Evolutionary conservation across 179 eudicot species (phyloP).

Genomic region (Beta lomatogona): DNA sequence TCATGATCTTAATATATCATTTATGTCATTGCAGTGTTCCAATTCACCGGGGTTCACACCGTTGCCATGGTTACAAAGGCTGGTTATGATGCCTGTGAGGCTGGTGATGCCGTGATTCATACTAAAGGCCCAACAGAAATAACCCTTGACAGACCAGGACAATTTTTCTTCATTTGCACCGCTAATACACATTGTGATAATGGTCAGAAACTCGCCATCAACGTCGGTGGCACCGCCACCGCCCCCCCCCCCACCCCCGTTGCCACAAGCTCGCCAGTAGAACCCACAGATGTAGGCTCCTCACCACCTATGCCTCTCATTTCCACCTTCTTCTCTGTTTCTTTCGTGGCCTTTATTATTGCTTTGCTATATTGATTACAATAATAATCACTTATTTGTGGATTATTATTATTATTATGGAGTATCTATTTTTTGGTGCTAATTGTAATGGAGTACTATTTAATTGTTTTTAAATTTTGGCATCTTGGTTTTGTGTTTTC

Average conservation of each 20-base stretch:
- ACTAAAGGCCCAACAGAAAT: constrained; percentile 15
- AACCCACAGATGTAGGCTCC: neutral
- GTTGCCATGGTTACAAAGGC: constrained; percentile 23
- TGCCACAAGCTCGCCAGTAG: neutral
- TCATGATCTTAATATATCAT: no score
- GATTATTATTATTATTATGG: neutral
- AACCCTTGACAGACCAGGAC: constrained; percentile 26
- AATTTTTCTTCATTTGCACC: constrained; percentile 38
- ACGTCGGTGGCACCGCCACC: neutral
- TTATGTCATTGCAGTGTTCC: constrained; percentile 21
- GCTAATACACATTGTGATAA: constrained; percentile 25
- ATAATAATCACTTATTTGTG: neutral
- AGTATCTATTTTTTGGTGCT: no score
- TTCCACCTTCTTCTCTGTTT: neutral
- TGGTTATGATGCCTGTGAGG: constrained; percentile 16
- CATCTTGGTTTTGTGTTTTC: neutral
- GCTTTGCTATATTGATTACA: neutral
- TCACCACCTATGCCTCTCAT: neutral
- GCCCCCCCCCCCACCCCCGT: neutral
- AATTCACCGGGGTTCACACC: neutral
- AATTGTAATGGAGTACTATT: neutral
- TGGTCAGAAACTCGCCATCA: constrained; percentile 39
- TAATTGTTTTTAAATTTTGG: neutral
- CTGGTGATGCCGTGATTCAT: neutral
- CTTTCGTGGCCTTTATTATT: neutral